These are phyloP conservation scores for Fonsecaea pugnacius DNA, from an alignment of 2,329 filamentous ascomycete species.

Conservation along the genomic window DNA sequence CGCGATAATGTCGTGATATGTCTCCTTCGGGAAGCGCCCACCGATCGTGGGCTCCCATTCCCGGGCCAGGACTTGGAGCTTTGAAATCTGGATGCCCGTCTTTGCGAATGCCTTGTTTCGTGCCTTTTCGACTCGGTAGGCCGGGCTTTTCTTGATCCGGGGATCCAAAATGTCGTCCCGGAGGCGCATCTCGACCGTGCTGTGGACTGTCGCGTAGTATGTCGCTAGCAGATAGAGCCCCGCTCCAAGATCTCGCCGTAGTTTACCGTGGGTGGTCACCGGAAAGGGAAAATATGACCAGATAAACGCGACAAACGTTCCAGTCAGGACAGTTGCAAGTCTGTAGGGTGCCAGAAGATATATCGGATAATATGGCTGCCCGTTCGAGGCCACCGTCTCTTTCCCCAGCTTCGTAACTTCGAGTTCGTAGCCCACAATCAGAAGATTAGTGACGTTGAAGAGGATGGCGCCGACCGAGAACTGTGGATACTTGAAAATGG, in stretches of 20 bases:
- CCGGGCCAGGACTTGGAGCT: neutral
- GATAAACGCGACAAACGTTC: conserved; percentile 12
- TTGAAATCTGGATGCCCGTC: neutral
- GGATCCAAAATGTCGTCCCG: neutral
- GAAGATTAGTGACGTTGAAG: conserved; percentile 60
- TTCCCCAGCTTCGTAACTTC: conserved; percentile 18
- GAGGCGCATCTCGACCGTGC: conserved; percentile 7
- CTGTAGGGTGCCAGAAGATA: conserved; percentile 20
- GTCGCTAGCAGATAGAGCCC: conserved; percentile 74
- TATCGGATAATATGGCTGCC: conserved; percentile 19
- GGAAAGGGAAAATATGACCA: conserved; percentile 52
- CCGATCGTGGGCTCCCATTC: conserved; percentile 10
- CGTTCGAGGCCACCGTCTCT: neutral
- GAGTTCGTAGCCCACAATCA: conserved; percentile 71
- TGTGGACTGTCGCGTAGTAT: conserved; percentile 57
- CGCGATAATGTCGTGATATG: conserved; percentile 3
- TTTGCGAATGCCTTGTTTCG: conserved; percentile 1
- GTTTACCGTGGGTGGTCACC: conserved; percentile 69
- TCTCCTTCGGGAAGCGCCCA: conserved; percentile 7
- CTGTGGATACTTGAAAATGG: conserved; percentile 48
- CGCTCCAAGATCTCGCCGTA: conserved; percentile 69
- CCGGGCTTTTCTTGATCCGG: conserved; percentile 5
- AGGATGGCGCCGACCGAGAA: conserved; percentile 66
- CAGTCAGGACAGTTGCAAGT: conserved; percentile 16
- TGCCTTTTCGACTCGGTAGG: conserved; percentile 6